phyloP scores from a whole-genome alignment of 1,284 basidiomycete species.

The Veloboletus limbatus region DNA sequence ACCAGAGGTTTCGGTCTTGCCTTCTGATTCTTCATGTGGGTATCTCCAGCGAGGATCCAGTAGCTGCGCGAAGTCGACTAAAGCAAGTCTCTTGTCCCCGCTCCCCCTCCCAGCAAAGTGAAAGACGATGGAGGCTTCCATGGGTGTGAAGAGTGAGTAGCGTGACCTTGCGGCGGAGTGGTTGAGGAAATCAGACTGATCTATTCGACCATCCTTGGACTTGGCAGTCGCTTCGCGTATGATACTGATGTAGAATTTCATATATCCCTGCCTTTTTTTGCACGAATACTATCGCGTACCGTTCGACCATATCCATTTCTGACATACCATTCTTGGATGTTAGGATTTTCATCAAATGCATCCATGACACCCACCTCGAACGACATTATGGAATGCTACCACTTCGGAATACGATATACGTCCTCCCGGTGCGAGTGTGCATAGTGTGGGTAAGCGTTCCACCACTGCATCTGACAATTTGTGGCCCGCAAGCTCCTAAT shows the following conservation, averaged over 20 bases:
- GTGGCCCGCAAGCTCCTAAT: constrained; percentile 88
- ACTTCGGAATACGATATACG: constrained; percentile 94
- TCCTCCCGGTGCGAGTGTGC: constrained; percentile 82
- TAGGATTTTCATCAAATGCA: constrained; percentile 9
- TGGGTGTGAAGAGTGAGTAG: constrained; percentile 90
- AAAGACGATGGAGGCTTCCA: constrained; percentile 95
- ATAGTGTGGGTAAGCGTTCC: constrained; percentile 85
- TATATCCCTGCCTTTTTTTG: background rate
- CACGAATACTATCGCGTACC: constrained; percentile 41
- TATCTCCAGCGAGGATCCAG: constrained; percentile 83
- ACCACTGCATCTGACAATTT: constrained; percentile 91
- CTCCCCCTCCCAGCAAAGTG: constrained; percentile 88
- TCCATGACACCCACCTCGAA: constrained; percentile 55
- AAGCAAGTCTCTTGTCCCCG: constrained; percentile 63
- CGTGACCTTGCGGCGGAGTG: constrained; percentile 74
- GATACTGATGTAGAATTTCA: constrained; percentile 45
- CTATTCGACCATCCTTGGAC: constrained; percentile 90
- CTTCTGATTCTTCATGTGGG: constrained; percentile 52
- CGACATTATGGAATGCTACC: constrained; percentile 92
- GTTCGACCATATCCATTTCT: constrained; percentile 96
- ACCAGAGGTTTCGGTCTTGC: constrained; percentile 30
- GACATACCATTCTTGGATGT: constrained; percentile 9
- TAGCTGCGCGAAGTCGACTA: constrained; percentile 87
- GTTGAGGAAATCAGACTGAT: constrained; percentile 78
- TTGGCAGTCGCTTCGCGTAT: constrained; percentile 85